Conservation (phyloP, 106 monocot species). For the Allium fistulosum region DNA sequence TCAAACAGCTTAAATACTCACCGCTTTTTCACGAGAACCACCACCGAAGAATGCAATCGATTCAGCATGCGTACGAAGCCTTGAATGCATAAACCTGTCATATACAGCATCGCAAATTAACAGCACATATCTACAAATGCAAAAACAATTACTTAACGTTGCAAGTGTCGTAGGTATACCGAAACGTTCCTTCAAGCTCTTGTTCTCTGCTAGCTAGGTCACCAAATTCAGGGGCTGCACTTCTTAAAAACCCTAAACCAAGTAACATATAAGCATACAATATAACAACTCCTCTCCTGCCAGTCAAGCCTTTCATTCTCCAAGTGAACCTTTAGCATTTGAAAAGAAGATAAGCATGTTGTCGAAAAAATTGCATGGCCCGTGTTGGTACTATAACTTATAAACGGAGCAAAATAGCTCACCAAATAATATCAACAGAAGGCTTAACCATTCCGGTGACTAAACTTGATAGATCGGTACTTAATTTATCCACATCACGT, state of each 20-base stretch:
- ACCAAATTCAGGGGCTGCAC: constrained; percentile 91
- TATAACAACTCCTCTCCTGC: constrained; percentile 86
- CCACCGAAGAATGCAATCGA: constrained; percentile 99
- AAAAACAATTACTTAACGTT: too few species aligned
- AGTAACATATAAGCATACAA: constrained; percentile 92
- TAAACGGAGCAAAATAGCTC: constrained; percentile 14
- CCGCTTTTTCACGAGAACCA: constrained; percentile 94
- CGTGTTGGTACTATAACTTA: background rate
- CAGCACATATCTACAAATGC: too few species aligned
- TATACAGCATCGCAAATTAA: too few species aligned
- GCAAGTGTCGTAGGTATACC: constrained; percentile 27
- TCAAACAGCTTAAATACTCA: constrained; percentile 21
- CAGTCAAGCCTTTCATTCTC: constrained; percentile 96
- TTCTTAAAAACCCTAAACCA: constrained; percentile 90
- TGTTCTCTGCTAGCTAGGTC: constrained; percentile 85
- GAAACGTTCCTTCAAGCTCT: constrained; percentile 89
- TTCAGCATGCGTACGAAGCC: constrained; percentile 95
- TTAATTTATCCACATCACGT: constrained; percentile 90
- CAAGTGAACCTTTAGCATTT: constrained; percentile 81
- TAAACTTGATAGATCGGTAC: constrained; percentile 72
- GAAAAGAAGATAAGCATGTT: background rate
- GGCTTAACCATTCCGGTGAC: constrained; percentile 99
- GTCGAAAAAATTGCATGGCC: background rate
- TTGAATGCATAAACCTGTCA: constrained; percentile 84
- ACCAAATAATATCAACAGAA: constrained; percentile 96